These are phyloP conservation scores for Chalciporus piperatus DNA, from an alignment of 768 basidiomycete genomes.

Conservation along the genomic window DNA sequence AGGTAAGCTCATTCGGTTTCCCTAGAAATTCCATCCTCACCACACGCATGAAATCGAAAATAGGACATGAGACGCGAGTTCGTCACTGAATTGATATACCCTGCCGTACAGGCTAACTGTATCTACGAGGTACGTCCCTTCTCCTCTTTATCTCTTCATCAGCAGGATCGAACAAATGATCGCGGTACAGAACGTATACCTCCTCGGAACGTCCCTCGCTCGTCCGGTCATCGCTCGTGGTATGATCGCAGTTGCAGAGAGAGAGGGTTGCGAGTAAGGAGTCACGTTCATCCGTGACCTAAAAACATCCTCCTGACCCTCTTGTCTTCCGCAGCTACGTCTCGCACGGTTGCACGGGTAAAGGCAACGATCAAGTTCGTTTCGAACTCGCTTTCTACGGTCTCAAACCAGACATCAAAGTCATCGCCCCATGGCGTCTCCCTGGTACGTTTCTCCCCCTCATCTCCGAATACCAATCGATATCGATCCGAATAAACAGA, in stretches of 20 bases:
- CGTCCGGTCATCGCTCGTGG: constrained; percentile 98
- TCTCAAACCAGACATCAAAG: constrained; percentile 97
- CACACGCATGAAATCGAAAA: neutral
- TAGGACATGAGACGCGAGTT: constrained; percentile 95
- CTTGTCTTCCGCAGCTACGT: constrained; percentile 63
- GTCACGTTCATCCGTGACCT: neutral
- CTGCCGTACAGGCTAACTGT: constrained; percentile 96
- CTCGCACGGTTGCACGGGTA: constrained; percentile 98
- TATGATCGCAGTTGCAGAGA: constrained; percentile 92
- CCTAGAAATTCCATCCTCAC: neutral
- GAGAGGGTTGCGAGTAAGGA: constrained; percentile 92
- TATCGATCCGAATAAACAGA: constrained; percentile 41
- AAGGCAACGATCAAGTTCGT: constrained; percentile 99
- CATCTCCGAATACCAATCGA: neutral
- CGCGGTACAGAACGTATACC: constrained; percentile 78
- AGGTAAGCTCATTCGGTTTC: constrained; percentile 42
- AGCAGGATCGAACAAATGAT: neutral
- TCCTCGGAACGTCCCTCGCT: constrained; percentile 95
- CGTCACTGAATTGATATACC: constrained; percentile 94
- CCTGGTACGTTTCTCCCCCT: constrained; percentile 53
- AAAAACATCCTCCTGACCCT: neutral
- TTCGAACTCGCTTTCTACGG: constrained; percentile 99
- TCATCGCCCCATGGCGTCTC: constrained; percentile 96
- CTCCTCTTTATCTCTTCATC: neutral
- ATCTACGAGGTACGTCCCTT: constrained; percentile 81